A percentile compares a stretch with the other conserved stretches of the same genome.
Conservation (phyloP, 441 rosid species). For the Brassica hybrid region DNA sequence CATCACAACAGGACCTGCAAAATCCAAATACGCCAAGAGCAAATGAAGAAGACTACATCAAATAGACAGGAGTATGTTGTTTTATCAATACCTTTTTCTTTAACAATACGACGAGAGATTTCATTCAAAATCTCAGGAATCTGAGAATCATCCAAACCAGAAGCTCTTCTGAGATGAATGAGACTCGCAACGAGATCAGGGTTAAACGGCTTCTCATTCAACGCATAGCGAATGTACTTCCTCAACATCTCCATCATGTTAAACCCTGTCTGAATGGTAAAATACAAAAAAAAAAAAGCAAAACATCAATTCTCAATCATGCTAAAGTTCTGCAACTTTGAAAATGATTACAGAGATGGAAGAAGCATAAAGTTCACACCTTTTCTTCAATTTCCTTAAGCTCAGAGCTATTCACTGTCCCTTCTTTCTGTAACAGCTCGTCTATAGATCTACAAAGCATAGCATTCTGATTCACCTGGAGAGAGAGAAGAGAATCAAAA, state of each 20-base stretch:
- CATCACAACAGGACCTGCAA: conserved; percentile 91
- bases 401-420: conserved; percentile 56
- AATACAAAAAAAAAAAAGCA: too few relatives aligned
- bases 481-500: conserved; percentile 10
- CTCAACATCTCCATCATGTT: too few relatives aligned
- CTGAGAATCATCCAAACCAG: conserved; percentile 70
- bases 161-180: conserved; percentile 75
- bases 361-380: conserved; percentile 59
- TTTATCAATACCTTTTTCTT: conserved; percentile 45
- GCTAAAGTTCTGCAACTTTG: background rate
- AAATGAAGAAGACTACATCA: background rate
- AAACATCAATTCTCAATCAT: too few relatives aligned
- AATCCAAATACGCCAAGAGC: background rate
- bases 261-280: too few relatives aligned
- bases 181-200: conserved; percentile 68
- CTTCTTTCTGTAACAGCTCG: conserved; percentile 65
- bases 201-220: conserved; percentile 94
- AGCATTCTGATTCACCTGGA: conserved; percentile 87
- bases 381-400: conserved; percentile 58
- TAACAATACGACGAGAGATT: conserved; percentile 81
- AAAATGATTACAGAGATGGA: too few relatives aligned
- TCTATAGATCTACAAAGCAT: conserved; percentile 75
- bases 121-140: conserved; percentile 82
- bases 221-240: conserved; percentile 37
- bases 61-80: too few relatives aligned